Conservation (phyloP, 1,284 basidiomycete genomes). For the Bjerkandera adusta region DNA sequence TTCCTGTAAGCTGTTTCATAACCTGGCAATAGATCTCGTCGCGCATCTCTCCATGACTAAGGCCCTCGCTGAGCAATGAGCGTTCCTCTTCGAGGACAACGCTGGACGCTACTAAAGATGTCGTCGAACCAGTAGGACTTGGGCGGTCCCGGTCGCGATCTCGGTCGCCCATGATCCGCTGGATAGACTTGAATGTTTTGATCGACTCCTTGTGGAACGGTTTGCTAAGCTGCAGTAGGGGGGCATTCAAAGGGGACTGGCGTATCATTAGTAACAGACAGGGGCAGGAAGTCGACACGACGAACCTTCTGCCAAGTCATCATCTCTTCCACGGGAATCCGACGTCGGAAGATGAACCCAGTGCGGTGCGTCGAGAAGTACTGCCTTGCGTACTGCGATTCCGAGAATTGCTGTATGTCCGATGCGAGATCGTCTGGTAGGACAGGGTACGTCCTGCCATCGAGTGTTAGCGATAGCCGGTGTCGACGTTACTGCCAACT, state of each 20-base stretch:
- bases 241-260: conserved; percentile 63
- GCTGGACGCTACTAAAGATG: conserved; percentile 41
- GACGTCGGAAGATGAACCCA: conserved; percentile 79
- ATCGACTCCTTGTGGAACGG: conserved; percentile 73
- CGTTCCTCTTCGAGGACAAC: conserved; percentile 78
- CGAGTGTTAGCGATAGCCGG: conserved; percentile 2
- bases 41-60: conserved; percentile 76
- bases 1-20: conserved; percentile 86
- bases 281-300: neutral
- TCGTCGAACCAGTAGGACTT: conserved; percentile 56
- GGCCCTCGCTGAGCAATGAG: conserved; percentile 79
- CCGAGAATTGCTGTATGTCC: conserved; percentile 82
- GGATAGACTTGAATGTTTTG: conserved; percentile 84
- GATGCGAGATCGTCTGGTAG: conserved; percentile 76
- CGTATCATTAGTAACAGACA: neutral
- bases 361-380: conserved; percentile 89
- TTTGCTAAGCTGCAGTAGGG: conserved; percentile 66
- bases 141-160: conserved; percentile 62
- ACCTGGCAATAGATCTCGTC: conserved; percentile 93
- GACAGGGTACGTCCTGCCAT: conserved; percentile 57
- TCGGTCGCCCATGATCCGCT: conserved; percentile 85
- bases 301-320: conserved; percentile 87
- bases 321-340: conserved; percentile 77
- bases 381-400: conserved; percentile 78
- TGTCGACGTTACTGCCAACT: neutral